Conservation (phyloP, 1,284 basidiomycete species). For the Sparassis latifolia region DNA sequence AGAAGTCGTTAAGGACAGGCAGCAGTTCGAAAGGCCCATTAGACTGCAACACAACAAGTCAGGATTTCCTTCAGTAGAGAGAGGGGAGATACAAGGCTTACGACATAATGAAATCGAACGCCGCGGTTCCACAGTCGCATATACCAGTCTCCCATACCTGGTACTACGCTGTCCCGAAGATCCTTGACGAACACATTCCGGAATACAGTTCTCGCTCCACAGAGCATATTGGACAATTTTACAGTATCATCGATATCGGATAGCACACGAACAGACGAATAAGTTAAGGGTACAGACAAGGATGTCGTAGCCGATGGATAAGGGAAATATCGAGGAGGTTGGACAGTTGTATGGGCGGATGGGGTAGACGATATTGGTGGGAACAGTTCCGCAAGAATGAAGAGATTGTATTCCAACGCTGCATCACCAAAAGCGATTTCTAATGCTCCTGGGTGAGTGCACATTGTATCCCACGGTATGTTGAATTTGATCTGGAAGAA, state of each 20-base stretch:
- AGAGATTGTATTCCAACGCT: slow-evolving; percentile 47
- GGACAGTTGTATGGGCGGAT: slow-evolving; percentile 17
- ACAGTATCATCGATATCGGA: slow-evolving; percentile 96
- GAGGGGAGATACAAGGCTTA: slow-evolving; percentile 34
- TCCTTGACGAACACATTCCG: slow-evolving; percentile 75
- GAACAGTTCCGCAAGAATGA: slow-evolving; percentile 48
- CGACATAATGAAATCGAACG: slow-evolving; percentile 81
- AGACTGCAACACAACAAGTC: slow-evolving; percentile 44
- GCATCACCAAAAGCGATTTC: slow-evolving; percentile 53
- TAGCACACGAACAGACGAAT: slow-evolving; percentile 66
- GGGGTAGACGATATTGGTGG: slow-evolving; percentile 24
- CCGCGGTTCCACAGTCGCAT: slow-evolving; percentile 59
- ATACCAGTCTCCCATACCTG: slow-evolving; percentile 86
- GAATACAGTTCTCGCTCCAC: slow-evolving; percentile 72
- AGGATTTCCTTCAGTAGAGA: background rate
- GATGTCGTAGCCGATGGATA: slow-evolving; percentile 23
- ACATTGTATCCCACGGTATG: slow-evolving; percentile 65
- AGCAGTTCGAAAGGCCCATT: slow-evolving; percentile 88
- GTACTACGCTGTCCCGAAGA: slow-evolving; percentile 71
- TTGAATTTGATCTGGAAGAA: slow-evolving; percentile 60
- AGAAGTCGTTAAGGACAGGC: slow-evolving; percentile 74
- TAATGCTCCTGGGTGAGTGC: slow-evolving; percentile 49
- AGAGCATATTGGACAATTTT: slow-evolving; percentile 70
- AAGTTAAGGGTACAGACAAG: slow-evolving; percentile 43
- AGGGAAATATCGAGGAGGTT: slow-evolving; percentile 14